Conservation (phyloP, 129 eudicot genomes). For the Dittrichia graveolens region DNA sequence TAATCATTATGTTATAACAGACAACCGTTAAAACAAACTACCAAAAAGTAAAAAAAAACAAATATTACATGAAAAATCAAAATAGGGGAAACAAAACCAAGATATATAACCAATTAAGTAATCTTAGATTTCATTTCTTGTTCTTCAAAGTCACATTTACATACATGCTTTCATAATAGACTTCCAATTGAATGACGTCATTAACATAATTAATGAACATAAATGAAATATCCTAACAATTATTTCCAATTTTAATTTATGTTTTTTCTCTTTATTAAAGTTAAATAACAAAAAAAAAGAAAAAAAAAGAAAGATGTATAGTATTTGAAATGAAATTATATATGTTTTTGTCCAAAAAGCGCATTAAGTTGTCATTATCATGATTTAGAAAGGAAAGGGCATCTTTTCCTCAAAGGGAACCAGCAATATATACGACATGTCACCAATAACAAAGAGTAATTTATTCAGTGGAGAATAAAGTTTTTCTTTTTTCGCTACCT, state of each 20-base stretch:
- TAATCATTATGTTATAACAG: no score
- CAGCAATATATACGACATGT: constrained; percentile 24
- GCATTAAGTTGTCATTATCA: constrained; percentile 24
- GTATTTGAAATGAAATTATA: constrained; percentile 15
- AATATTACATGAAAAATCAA: no score
- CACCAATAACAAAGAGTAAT: constrained; percentile 1
- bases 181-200: no score
- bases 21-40: no score
- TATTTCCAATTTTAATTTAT: neutral
- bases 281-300: neutral
- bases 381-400: constrained; percentile 33
- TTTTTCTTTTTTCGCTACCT: neutral
- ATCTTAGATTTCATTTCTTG: no score
- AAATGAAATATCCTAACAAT: neutral
- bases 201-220: no score
- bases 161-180: no score
- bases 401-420: constrained; percentile 27
- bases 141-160: no score
- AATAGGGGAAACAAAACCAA: no score
- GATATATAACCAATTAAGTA: no score
- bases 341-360: constrained; percentile 18
- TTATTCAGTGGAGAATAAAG: constrained; percentile 32
- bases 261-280: neutral
- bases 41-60: no score
- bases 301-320: neutral